Evolutionary conservation across 2,329 filamentous ascomycete species (phyloP).

Genomic region (Trichoderma sp.): DNA sequence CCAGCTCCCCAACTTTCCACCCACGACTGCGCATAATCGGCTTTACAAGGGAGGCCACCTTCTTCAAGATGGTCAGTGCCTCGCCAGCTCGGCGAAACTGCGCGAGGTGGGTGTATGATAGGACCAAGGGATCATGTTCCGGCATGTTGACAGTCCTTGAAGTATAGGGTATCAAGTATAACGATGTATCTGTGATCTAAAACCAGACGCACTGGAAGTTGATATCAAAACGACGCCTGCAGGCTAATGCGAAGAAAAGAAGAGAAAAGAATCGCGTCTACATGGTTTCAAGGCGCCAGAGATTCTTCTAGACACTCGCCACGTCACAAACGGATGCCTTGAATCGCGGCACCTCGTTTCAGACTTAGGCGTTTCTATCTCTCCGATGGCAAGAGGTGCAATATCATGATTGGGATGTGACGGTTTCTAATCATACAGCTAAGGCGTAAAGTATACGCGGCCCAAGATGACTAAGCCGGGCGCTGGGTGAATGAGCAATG

Average conservation of each 20-base stretch:
- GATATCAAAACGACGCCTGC: not conserved
- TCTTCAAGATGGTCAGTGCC: slow-evolving; percentile 66
- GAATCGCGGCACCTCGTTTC: not conserved
- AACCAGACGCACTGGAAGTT: not conserved
- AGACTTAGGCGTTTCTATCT: not conserved
- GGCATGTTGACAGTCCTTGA: slow-evolving; percentile 21
- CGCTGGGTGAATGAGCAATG: not conserved
- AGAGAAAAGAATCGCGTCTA: not conserved
- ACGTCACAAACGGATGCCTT: slow-evolving; percentile 18
- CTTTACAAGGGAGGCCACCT: slow-evolving; percentile 85
- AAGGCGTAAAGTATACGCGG: slow-evolving; percentile 14
- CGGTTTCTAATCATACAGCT: slow-evolving; percentile 1
- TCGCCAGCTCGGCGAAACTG: slow-evolving; percentile 50
- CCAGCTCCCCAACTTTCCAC: slow-evolving; percentile 77
- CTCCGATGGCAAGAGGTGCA: not conserved
- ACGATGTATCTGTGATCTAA: not conserved
- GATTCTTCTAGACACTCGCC: slow-evolving; percentile 4
- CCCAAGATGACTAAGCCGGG: slow-evolving; percentile 11
- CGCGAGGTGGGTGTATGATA: slow-evolving; percentile 51
- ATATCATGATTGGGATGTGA: not conserved
- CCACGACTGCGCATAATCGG: slow-evolving; percentile 87
- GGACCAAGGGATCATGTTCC: slow-evolving; percentile 44
- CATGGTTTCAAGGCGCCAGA: not conserved
- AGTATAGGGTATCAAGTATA: not conserved
- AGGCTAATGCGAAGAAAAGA: not conserved